Evolutionary conservation across 208 protist genomes (phyloP).

Genomic region (Leishmania tarentolae): DNA sequence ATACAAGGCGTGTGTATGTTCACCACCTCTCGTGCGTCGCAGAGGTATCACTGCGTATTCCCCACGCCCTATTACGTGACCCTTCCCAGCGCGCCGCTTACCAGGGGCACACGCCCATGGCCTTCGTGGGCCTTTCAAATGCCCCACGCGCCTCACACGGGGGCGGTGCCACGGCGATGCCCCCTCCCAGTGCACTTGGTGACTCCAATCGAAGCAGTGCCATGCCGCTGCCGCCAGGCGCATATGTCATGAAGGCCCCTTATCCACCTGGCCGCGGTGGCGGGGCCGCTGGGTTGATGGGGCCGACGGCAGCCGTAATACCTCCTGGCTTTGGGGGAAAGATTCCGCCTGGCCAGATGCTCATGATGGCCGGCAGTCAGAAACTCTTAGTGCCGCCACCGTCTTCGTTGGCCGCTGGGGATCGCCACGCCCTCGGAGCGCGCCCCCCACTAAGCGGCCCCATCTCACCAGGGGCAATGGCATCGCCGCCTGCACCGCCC

Average conservation of each 20-base stretch:
- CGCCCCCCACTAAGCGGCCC: constrained; percentile 2
- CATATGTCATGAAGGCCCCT: constrained; percentile 7
- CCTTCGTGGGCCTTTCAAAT: not conserved
- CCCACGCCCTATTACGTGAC: not conserved
- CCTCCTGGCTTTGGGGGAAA: constrained; percentile 19
- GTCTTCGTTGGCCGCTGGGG: not conserved
- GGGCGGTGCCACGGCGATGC: not conserved
- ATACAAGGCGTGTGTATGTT: not conserved
- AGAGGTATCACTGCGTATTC: not conserved
- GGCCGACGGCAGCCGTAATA: not conserved
- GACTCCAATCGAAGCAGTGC: not conserved
- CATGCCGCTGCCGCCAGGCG: constrained; percentile 6
- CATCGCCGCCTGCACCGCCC: not conserved
- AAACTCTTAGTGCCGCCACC: constrained; percentile 10
- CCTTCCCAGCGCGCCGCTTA: not conserved
- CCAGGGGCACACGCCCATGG: not conserved
- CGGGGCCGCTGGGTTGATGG: not conserved
- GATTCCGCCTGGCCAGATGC: constrained; percentile 12
- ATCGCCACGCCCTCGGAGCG: not conserved
- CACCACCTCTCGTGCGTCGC: not conserved
- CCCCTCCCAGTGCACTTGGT: not conserved
- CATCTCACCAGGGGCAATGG: not conserved
- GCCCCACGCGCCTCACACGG: not conserved
- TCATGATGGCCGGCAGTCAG: constrained; percentile 9
- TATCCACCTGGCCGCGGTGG: not conserved